Evolutionary conservation across 2,329 filamentous ascomycete genomes (phyloP).

Genomic region (Nothomitra cinnamomea): DNA sequence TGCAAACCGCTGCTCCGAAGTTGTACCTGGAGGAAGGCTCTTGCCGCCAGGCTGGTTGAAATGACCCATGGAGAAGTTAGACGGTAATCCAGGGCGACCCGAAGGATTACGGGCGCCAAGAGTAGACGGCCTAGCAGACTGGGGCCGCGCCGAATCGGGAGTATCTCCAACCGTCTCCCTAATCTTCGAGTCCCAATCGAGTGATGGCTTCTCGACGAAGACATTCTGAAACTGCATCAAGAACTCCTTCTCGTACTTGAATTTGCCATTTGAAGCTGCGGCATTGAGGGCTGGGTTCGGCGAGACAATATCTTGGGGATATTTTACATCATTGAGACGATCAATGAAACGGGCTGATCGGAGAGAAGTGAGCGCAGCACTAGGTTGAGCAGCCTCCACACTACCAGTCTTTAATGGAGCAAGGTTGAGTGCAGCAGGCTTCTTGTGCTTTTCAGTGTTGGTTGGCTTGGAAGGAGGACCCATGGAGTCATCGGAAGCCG

Average conservation of each 20-base stretch:
- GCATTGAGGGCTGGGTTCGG: constrained; percentile 84
- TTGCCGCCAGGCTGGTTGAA: constrained; percentile 40
- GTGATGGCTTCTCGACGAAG: constrained; percentile 89
- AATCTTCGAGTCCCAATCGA: constrained; percentile 84
- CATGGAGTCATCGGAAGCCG: constrained; percentile 28
- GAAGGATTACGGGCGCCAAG: constrained; percentile 33
- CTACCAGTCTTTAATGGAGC: constrained; percentile 65
- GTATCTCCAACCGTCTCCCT: constrained; percentile 69
- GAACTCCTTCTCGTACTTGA: constrained; percentile 93
- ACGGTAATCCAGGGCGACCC: constrained; percentile 32
- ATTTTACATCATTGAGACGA: constrained; percentile 60
- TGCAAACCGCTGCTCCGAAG: constrained; percentile 58
- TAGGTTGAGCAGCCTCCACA: constrained; percentile 82
- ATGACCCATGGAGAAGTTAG: constrained; percentile 49
- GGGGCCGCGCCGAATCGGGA: constrained; percentile 48
- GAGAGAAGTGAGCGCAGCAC: constrained; percentile 80
- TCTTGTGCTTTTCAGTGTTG: constrained; percentile 46
- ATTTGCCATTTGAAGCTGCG: constrained; percentile 58
- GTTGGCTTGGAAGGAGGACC: constrained; percentile 35
- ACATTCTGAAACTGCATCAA: constrained; percentile 90
- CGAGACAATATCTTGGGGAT: constrained; percentile 69
- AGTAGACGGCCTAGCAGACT: constrained; percentile 38
- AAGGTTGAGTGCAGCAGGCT: constrained; percentile 79
- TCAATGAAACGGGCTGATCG: constrained; percentile 81
- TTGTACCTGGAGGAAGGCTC: constrained; percentile 57